These are phyloP conservation scores for Magnusiomyces paraingens DNA, from an alignment of 1,139 yeast species.

Conservation along the genomic window DNA sequence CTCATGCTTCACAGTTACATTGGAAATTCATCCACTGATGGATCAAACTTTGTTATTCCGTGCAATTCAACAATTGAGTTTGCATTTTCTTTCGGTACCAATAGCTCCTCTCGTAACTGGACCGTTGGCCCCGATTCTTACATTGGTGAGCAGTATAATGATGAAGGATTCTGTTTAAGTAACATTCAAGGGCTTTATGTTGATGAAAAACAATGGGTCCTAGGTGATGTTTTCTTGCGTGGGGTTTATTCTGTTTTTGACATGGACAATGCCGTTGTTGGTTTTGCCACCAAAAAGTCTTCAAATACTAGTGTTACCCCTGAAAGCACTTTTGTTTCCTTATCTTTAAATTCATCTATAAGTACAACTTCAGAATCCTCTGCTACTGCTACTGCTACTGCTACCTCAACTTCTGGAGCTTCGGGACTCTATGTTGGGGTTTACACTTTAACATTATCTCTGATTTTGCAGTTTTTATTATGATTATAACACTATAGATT, in stretches of 20 bases:
- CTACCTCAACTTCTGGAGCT: no score
- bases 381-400: no score
- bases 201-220: slow-evolving; percentile 36
- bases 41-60: slow-evolving; percentile 52
- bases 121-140: slow-evolving; percentile 28
- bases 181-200: slow-evolving; percentile 49
- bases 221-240: slow-evolving; percentile 57
- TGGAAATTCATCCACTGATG: slow-evolving; percentile 45
- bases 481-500: no score
- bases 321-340: slow-evolving; percentile 18
- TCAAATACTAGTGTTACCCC: slow-evolving; percentile 23
- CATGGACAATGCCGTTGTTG: slow-evolving; percentile 43
- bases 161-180: slow-evolving; percentile 54
- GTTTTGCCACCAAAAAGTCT: slow-evolving; percentile 40
- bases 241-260: slow-evolving; percentile 57
- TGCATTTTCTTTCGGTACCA: slow-evolving; percentile 36
- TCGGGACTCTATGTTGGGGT: no score
- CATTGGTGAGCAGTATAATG: slow-evolving; percentile 9
- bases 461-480: no score
- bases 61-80: slow-evolving; percentile 44
- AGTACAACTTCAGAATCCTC: no score
- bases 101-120: slow-evolving; percentile 34
- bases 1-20: slow-evolving; percentile 47
- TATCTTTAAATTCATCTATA: no score
- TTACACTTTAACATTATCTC: no score